Evolutionary conservation across 75 land plant genomes (phyloP).

Genomic region (Pinus taeda): DNA sequence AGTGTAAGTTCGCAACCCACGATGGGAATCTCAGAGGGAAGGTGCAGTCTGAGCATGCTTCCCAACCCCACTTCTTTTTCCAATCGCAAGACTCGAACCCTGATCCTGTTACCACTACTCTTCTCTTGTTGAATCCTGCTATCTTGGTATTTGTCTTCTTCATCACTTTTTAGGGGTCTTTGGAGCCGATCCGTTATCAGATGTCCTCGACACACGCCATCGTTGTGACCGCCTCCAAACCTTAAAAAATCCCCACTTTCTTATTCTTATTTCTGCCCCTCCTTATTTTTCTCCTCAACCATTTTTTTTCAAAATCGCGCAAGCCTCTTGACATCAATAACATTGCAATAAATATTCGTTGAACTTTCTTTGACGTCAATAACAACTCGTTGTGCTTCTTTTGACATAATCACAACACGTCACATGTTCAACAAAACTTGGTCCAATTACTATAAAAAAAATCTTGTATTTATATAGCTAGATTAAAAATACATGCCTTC

Average conservation of each 20-base stretch:
- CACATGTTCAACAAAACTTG: too few species aligned
- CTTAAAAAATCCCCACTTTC: neutral
- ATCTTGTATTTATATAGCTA: too few species aligned
- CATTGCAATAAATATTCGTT: too few species aligned
- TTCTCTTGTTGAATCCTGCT: too few species aligned
- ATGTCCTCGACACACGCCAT: slow-evolving; percentile 45
- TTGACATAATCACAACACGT: too few species aligned
- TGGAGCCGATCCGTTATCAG: slow-evolving; percentile 66
- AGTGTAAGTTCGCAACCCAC: slow-evolving; percentile 9
- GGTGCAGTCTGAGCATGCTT: slow-evolving; percentile 11
- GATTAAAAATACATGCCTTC: too few species aligned
- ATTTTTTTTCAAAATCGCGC: neutral
- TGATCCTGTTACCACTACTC: too few species aligned
- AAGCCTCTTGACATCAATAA: neutral
- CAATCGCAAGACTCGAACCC: too few species aligned
- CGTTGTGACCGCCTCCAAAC: slow-evolving; percentile 9
- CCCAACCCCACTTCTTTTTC: neutral
- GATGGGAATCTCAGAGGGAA: slow-evolving; percentile 11
- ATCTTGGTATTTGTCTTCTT: too few species aligned
- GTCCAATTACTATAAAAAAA: too few species aligned
- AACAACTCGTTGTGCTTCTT: too few species aligned
- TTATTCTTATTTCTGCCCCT: neutral
- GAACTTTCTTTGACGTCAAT: too few species aligned
- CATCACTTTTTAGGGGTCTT: slow-evolving; percentile 6
- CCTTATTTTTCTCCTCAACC: neutral